Evolutionary conservation across 345 rosid genomes (phyloP).

Genomic region (Citrus trifoliata): DNA sequence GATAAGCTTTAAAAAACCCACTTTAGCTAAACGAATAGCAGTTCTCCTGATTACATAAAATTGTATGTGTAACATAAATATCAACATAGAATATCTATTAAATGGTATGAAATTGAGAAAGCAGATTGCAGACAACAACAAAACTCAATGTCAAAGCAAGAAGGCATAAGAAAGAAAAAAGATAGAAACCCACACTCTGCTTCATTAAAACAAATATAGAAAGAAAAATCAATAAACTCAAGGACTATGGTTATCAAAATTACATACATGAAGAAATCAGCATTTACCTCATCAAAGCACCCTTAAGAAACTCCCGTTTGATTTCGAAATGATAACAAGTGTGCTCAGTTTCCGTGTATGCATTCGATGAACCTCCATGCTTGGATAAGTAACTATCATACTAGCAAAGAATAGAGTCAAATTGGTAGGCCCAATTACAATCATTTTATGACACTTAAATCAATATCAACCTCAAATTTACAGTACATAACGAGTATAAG

Average conservation of each 20-base stretch:
- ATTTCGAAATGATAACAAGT: conserved; percentile 99
- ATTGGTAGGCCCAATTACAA: conserved; percentile 16
- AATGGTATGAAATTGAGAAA: background rate
- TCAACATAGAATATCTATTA: background rate
- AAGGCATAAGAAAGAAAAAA: background rate
- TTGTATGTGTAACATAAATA: background rate
- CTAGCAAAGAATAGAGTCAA: conserved; percentile 66
- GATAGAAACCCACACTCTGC: background rate
- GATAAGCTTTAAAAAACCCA: background rate
- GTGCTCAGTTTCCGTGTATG: conserved; percentile 91
- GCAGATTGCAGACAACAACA: background rate
- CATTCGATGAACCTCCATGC: conserved; percentile 98
- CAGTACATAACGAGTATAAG: background rate
- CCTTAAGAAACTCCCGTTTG: conserved; percentile 77
- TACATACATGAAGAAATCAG: background rate
- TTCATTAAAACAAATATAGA: background rate
- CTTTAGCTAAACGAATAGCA: background rate
- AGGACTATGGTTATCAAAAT: background rate
- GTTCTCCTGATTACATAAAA: background rate
- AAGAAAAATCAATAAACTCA: background rate
- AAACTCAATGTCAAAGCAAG: background rate
- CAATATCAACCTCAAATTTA: background rate
- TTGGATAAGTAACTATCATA: conserved; percentile 98
- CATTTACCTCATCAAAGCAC: conserved; percentile 81
- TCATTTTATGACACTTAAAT: background rate